Percentiles rank a stretch among this genome's conserved stretches.
Conservation (phyloP, 2,329 filamentous ascomycete species). For the Colletotrichum sp. region DNA sequence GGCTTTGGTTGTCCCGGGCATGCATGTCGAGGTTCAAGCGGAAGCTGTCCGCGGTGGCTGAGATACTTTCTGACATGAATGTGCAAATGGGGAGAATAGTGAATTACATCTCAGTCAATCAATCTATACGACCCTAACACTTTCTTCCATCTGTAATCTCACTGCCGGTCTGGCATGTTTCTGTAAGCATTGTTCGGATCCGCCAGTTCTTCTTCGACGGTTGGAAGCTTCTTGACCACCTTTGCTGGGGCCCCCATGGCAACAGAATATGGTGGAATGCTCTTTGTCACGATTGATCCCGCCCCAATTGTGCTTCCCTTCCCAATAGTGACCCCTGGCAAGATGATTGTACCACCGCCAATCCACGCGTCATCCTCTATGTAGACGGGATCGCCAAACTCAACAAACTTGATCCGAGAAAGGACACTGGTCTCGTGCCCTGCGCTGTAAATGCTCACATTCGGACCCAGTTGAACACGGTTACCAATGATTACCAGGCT, state of each 20-base stretch:
- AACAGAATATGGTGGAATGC: slow-evolving; percentile 38
- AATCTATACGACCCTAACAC: background rate
- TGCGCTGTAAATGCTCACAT: slow-evolving; percentile 56
- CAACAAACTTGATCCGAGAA: slow-evolving; percentile 49
- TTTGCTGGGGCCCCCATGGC: slow-evolving; percentile 40
- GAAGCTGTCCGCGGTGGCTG: slow-evolving; percentile 4
- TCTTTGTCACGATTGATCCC: slow-evolving; percentile 42
- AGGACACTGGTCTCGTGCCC: slow-evolving; percentile 57
- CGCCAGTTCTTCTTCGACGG: slow-evolving; percentile 28
- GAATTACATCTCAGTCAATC: too few relatives aligned
- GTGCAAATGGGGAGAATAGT: too few relatives aligned
- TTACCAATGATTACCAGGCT: slow-evolving; percentile 57
- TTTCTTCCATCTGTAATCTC: background rate
- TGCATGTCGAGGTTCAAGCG: slow-evolving; percentile 22
- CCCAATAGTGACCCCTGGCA: slow-evolving; percentile 46
- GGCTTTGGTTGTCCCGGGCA: slow-evolving; percentile 20
- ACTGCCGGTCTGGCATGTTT: slow-evolving; percentile 27
- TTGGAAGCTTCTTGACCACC: slow-evolving; percentile 28
- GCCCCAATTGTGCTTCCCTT: slow-evolving; percentile 44
- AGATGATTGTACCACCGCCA: slow-evolving; percentile 47
- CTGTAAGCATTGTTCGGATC: slow-evolving; percentile 29
- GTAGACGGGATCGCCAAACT: slow-evolving; percentile 51
- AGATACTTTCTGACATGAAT: background rate
- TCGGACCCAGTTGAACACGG: slow-evolving; percentile 55
- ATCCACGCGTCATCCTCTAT: slow-evolving; percentile 55